Conservation (phyloP, 148 eudicot species). For the Simmondsia chinensis region DNA sequence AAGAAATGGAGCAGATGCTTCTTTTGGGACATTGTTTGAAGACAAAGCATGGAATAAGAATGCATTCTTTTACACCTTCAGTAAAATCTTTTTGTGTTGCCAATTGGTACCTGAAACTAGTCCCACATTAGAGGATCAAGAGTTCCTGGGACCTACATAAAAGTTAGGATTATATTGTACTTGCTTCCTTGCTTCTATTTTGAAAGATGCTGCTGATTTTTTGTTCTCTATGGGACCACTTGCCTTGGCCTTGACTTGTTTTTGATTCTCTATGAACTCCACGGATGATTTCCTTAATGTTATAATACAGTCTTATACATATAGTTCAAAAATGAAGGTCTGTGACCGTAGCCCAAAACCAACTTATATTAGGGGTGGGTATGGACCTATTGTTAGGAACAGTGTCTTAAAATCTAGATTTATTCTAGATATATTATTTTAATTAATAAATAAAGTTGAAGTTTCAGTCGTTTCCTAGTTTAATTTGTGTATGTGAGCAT, state of each 20-base stretch:
- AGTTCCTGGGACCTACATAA: slow-evolving; percentile 26
- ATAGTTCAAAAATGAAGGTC: too few relatives aligned
- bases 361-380: too few relatives aligned
- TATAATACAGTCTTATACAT: too few relatives aligned
- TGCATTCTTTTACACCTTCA: slow-evolving; percentile 42
- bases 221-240: slow-evolving; percentile 19
- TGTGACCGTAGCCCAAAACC: too few relatives aligned
- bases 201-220: slow-evolving; percentile 25
- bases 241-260: slow-evolving; percentile 28
- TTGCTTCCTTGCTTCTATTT: slow-evolving; percentile 39
- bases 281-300: neutral
- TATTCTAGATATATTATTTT: too few relatives aligned
- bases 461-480: too few relatives aligned
- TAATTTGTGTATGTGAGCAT: too few relatives aligned
- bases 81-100: slow-evolving; percentile 27
- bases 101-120: slow-evolving; percentile 26
- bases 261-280: slow-evolving; percentile 8
- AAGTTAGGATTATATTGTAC: slow-evolving; percentile 37
- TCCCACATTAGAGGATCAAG: slow-evolving; percentile 14
- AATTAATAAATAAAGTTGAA: too few relatives aligned
- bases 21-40: slow-evolving; percentile 49
- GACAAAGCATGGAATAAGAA: slow-evolving; percentile 65
- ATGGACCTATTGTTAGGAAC: too few relatives aligned
- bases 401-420: too few relatives aligned
- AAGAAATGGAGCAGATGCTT: slow-evolving; percentile 47